A percentile compares a stretch with the other conserved stretches of the same genome.
Conservation (phyloP, 1,139 yeast genomes). For the Yamadazyma spencermartinsiae region DNA sequence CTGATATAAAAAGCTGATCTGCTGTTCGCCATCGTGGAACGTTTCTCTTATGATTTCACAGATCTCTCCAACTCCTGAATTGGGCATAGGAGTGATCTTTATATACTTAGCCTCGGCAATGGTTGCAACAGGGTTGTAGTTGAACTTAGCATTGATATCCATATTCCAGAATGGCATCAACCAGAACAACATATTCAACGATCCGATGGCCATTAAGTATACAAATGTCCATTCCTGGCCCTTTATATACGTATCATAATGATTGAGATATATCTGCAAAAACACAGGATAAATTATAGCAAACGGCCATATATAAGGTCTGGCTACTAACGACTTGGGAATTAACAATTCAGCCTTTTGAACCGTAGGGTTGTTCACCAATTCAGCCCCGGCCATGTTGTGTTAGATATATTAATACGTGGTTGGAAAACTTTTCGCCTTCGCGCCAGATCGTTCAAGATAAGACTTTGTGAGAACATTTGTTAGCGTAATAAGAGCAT, state of each 20-base stretch:
- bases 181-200: conserved; percentile 76
- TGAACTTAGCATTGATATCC: conserved; percentile 67
- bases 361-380: conserved; percentile 60
- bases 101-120: conserved; percentile 69
- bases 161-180: conserved; percentile 97
- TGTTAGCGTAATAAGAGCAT: too few relatives aligned
- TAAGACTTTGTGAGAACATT: too few relatives aligned
- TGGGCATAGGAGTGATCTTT: conserved; percentile 78
- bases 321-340: conserved; percentile 57
- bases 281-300: conserved; percentile 76
- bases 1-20: conserved; percentile 79
- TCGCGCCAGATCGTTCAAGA: not conserved
- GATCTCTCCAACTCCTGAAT: conserved; percentile 84
- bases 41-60: conserved; percentile 60
- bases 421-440: conserved; percentile 1
- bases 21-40: conserved; percentile 60
- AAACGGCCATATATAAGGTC: conserved; percentile 89
- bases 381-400: conserved; percentile 38
- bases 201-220: conserved; percentile 68
- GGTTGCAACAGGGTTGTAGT: conserved; percentile 53
- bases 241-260: conserved; percentile 78
- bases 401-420: not conserved
- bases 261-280: conserved; percentile 60
- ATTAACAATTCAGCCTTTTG: conserved; percentile 69
- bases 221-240: conserved; percentile 91